Evolutionary conservation across 345 rosid species (phyloP).

Genomic region (Jatropha curcas): DNA sequence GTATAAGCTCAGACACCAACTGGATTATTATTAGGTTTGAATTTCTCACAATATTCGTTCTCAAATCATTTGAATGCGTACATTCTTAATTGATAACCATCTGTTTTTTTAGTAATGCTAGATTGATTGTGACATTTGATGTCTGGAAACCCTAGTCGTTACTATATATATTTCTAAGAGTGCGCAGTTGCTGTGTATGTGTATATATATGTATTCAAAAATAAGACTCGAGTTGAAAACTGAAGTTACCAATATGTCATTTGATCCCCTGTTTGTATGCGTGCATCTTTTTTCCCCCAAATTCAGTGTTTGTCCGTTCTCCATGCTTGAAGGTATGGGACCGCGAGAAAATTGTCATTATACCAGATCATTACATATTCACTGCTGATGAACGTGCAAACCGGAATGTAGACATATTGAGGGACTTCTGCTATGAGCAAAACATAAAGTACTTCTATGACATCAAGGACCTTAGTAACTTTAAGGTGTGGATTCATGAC

Average conservation of each 20-base stretch:
- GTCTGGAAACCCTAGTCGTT: background rate
- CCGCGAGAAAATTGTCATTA: constrained; percentile 86
- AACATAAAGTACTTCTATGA: constrained; percentile 94
- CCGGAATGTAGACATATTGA: constrained; percentile 91
- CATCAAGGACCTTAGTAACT: constrained; percentile 81
- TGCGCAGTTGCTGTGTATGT: too few species aligned
- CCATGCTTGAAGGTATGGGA: constrained; percentile 78
- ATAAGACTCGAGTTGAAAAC: background rate
- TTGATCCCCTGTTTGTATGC: background rate
- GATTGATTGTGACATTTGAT: background rate
- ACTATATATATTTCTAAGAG: too few species aligned
- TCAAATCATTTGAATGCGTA: background rate
- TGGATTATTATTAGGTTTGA: background rate
- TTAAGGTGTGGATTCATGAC: constrained; percentile 51
- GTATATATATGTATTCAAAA: background rate
- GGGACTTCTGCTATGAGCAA: constrained; percentile 87
- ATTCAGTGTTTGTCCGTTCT: background rate
- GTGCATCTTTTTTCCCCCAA: too few species aligned
- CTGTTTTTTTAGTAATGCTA: background rate
- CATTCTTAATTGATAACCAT: background rate
- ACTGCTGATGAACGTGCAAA: constrained; percentile 91
- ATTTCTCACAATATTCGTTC: background rate
- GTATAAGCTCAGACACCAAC: background rate
- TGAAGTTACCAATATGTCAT: background rate
- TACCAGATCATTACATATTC: constrained; percentile 97